These are phyloP conservation scores for Leccinum ochraceum DNA, from an alignment of 768 basidiomycete species.

Conservation along the genomic window DNA sequence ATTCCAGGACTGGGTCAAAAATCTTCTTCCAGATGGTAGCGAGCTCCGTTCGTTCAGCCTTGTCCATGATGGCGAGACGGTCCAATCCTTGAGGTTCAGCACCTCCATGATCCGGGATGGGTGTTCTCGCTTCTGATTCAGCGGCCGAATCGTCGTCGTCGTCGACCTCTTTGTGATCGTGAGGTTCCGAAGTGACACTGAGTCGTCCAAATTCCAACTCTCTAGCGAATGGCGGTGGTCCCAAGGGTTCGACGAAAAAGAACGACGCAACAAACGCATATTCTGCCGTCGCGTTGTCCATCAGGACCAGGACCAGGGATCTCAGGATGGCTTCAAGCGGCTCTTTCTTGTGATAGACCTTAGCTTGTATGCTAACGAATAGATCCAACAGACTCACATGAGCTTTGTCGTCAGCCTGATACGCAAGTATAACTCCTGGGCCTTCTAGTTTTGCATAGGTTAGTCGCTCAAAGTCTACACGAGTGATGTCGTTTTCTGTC, in stretches of 20 bases:
- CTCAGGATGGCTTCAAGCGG: constrained; percentile 82
- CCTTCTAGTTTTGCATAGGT: constrained; percentile 75
- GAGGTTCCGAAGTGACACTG: constrained; percentile 43
- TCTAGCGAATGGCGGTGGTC: constrained; percentile 29
- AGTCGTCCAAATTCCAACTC: constrained; percentile 38
- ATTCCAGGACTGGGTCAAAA: constrained; percentile 88
- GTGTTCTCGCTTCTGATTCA: constrained; percentile 52
- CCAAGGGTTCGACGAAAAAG: constrained; percentile 51
- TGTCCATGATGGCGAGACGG: constrained; percentile 41
- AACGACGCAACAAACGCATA: constrained; percentile 86
- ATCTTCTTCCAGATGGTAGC: constrained; percentile 87
- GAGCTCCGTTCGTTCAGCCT: constrained; percentile 60
- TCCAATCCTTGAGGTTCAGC: constrained; percentile 26
- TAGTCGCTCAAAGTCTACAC: constrained; percentile 57
- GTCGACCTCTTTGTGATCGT: constrained; percentile 37
- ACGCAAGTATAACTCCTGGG: constrained; percentile 77
- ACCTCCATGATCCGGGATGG: constrained; percentile 30
- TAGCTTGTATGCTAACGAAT: constrained; percentile 11
- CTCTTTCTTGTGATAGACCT: constrained; percentile 57
- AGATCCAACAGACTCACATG: constrained; percentile 62
- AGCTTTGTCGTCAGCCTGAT: constrained; percentile 85
- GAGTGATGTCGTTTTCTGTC: constrained; percentile 40
- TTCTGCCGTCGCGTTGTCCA: constrained; percentile 94
- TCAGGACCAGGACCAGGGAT: constrained; percentile 83
- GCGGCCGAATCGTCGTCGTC: constrained; percentile 42